Conservation (phyloP, 2,329 filamentous ascomycete species). For the Trichoderma asperellum region DNA sequence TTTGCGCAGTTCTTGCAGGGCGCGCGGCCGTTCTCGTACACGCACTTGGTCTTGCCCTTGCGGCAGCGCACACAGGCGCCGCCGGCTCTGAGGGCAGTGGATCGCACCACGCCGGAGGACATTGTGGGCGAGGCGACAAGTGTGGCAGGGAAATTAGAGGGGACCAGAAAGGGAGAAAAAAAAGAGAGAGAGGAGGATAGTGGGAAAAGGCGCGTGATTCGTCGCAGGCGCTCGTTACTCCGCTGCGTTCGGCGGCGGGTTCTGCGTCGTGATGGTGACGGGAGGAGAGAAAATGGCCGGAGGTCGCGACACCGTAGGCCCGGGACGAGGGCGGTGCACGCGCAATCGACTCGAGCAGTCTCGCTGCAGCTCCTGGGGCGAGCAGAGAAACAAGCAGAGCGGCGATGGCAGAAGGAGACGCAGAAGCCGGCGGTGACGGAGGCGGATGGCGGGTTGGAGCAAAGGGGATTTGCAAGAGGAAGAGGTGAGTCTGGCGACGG, state of each 20-base stretch:
- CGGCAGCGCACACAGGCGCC: slow-evolving; percentile 66
- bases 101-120: slow-evolving; percentile 56
- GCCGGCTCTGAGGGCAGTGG: slow-evolving; percentile 63
- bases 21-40: slow-evolving; percentile 65
- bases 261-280: slow-evolving; percentile 17
- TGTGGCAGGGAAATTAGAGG: no score
- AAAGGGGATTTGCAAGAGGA: not conserved
- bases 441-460: not conserved
- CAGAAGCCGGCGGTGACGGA: not conserved
- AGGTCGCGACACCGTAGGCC: slow-evolving; percentile 32
- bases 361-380: not conserved
- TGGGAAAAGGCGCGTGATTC: slow-evolving; percentile 1
- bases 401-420: not conserved
- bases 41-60: slow-evolving; percentile 67
- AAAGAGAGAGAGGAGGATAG: not conserved
- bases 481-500: not conserved
- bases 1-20: slow-evolving; percentile 67
- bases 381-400: not conserved
- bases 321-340: slow-evolving; percentile 23
- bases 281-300: slow-evolving; percentile 19
- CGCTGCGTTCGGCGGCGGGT: not conserved
- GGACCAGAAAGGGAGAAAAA: no score
- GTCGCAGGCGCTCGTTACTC: not conserved
- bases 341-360: slow-evolving; percentile 21
- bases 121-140: slow-evolving; percentile 38